Evolutionary conservation across 1,284 basidiomycete species (phyloP).

Genomic region (Rhizoctonia solani): DNA sequence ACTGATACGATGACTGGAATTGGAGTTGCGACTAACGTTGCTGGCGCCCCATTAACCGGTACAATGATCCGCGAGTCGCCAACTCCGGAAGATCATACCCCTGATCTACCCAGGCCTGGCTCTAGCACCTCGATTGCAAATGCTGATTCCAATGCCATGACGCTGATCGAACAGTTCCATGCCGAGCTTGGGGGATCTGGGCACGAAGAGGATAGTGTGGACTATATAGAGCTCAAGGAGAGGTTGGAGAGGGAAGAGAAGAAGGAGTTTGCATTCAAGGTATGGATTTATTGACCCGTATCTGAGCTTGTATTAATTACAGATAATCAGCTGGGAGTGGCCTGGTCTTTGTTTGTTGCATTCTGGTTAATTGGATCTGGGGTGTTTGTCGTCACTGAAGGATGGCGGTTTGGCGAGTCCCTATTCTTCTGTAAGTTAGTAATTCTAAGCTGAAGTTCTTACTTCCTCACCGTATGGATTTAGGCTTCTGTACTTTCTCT

Average conservation of each 20-base stretch:
- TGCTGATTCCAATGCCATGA: neutral
- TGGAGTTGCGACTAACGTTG: neutral
- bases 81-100: no score
- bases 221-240: conserved; percentile 41
- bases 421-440: conserved; percentile 69
- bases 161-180: conserved; percentile 20
- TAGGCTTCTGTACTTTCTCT: conserved; percentile 31
- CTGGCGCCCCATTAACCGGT: no score
- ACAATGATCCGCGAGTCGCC: no score
- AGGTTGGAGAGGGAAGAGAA: conserved; percentile 50
- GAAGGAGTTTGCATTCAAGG: conserved; percentile 56
- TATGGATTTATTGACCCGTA: conserved; percentile 44
- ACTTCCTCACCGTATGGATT: neutral
- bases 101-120: no score
- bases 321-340: conserved; percentile 48
- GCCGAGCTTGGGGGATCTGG: conserved; percentile 8
- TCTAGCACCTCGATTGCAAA: no score
- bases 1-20: neutral
- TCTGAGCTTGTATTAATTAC: neutral
- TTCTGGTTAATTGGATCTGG: conserved; percentile 64
- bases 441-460: conserved; percentile 36
- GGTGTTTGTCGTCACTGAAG: conserved; percentile 59
- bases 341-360: conserved; percentile 56
- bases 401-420: conserved; percentile 56
- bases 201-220: conserved; percentile 26